These are phyloP conservation scores for Salix arbutifolia DNA, from an alignment of 345 rosid genomes.

Conservation along the genomic window DNA sequence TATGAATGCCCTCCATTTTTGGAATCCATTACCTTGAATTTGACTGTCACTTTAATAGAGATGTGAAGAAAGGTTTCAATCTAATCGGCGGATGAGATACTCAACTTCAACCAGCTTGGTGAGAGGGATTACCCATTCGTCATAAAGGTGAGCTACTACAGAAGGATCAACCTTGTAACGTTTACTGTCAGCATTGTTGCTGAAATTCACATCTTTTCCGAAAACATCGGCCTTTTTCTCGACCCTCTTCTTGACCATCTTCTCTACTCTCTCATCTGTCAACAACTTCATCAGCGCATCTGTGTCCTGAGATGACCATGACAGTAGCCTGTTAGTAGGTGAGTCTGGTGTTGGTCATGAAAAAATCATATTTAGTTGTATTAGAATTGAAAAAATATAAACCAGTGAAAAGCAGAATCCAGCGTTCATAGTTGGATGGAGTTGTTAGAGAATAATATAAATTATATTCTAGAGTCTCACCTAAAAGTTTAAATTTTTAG, in stretches of 20 bases:
- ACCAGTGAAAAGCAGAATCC: neutral
- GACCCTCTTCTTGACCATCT: conserved; percentile 77
- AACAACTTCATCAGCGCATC: conserved; percentile 63
- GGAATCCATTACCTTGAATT: neutral
- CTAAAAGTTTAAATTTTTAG: no score
- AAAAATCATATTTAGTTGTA: neutral
- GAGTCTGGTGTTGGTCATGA: neutral
- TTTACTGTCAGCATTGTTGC: conserved; percentile 5
- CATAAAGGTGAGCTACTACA: conserved; percentile 58
- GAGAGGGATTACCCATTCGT: conserved; percentile 80
- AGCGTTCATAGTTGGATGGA: no score
- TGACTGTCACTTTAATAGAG: neutral
- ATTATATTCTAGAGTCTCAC: no score
- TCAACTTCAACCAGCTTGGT: conserved; percentile 75
- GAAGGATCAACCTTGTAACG: conserved; percentile 64
- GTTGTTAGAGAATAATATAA: no score
- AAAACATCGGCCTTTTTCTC: conserved; percentile 66
- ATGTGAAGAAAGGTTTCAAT: conserved; percentile 28
- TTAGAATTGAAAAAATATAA: neutral
- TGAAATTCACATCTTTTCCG: conserved; percentile 54
- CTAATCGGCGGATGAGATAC: conserved; percentile 77
- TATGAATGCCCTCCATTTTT: neutral
- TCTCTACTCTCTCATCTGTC: conserved; percentile 66
- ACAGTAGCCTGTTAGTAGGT: neutral
- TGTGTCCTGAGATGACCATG: conserved; percentile 43